Evolutionary conservation across 2,329 filamentous ascomycete species (phyloP), one percentile per base, ranked within the genome.

Genomic region (Talaromyces sp.): DNA sequence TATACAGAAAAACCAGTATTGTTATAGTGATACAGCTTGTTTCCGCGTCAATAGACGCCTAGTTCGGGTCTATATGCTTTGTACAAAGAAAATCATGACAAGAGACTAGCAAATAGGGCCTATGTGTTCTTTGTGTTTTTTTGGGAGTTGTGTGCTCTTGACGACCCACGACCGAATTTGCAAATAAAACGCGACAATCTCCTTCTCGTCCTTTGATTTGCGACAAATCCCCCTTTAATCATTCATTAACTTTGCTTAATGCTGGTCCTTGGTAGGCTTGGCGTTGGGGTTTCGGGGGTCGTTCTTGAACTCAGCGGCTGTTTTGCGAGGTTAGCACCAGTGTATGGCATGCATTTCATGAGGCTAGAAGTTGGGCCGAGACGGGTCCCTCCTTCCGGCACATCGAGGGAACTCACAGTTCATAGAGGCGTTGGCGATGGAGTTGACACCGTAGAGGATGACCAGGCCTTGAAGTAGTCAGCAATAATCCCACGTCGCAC

Each of bases 251-350:
- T 47, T 25, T 47, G 70, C 61, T 64, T 67, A 64, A 67, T 64
- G 67, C 63, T 67, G 63, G 64, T 60, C 66, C 70, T 75, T 74
- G 65, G 63, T 55, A 55, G 68, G 66, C 70, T 76, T 73, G 51
- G 70, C 70, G 68, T 78, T 76, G 63, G 78, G 78, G 71, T 97
- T 97, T 79, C 93, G 88, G 69, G 93, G 92, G 81, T 98, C 93
- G 84, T 96, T 96, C 88, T 93, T 96, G 87, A 86, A 97, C 83
- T 98, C 92, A 71, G 90, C 91, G 82, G 87, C 93, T 98, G 57
- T 55, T 19, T 44, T 47, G 44, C n/a, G 15, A 44, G 25, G 49
- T 53, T n/a, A 53, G 49, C 47, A 30, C 11, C 25, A 42, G 30
- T 22, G 19, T 22, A 42, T 39, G 15, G 10, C 7, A 15, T 15